phyloP scores from a whole-genome alignment of 352 stramenopile genomes.

The Globisporangium heterothallicum region DNA sequence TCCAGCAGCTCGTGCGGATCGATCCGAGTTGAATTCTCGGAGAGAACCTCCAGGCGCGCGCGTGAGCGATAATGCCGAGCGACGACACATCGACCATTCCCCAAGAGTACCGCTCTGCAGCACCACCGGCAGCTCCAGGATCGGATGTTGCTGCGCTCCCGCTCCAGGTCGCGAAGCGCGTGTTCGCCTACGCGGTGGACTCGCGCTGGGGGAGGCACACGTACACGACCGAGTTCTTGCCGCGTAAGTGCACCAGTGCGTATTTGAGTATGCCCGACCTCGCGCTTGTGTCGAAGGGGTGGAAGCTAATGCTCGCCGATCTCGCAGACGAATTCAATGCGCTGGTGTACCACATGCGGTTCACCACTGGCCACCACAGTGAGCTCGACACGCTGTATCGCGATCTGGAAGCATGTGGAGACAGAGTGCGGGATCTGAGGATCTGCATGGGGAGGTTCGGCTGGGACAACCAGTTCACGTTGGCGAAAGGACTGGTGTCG shows the following conservation, averaged over 20 bases:
- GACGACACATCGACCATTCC: neutral
- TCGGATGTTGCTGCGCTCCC: constrained; percentile 2
- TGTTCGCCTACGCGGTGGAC: constrained; percentile 6
- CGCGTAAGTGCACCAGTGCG: constrained; percentile 8
- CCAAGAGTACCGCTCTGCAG: no score
- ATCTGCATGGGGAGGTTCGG: constrained; percentile 7
- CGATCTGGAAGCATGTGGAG: neutral
- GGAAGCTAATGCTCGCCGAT: constrained; percentile 7
- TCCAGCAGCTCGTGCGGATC: constrained; percentile 5
- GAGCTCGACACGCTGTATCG: constrained; percentile 2
- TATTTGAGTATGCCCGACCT: constrained; percentile 6
- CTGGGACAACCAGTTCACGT: constrained; percentile 1
- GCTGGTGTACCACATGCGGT: constrained; percentile 2
- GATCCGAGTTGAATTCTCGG: no score
- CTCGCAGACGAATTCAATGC: constrained; percentile 5
- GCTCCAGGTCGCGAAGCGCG: constrained; percentile 7
- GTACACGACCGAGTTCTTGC: constrained; percentile 8
- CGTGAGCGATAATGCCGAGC: neutral
- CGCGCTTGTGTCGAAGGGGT: constrained; percentile 2
- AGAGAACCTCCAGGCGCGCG: no score
- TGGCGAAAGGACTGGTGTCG: neutral
- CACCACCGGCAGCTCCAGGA: neutral
- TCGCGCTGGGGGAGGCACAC: constrained; percentile 5
- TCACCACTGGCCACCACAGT: neutral
- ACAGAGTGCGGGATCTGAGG: neutral